Base-by-base conservation (phyloP, 768 basidiomycete species). In the Naganishia antarctica region DNA sequence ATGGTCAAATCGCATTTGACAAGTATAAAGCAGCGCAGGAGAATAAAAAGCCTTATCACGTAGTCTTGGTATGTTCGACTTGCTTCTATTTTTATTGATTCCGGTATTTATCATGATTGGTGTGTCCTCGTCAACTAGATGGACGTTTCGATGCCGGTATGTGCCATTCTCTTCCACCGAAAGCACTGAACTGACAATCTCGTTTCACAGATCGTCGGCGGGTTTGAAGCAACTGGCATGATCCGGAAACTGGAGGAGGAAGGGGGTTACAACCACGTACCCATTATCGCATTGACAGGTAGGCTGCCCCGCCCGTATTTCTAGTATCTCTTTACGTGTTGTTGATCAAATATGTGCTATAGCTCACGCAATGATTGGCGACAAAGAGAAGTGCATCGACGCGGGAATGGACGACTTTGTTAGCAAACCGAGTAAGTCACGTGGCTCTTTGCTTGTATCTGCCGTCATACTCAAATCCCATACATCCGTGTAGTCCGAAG, bases 191-290 rank as follows among this genome's bases (percentile, higher is more conserved):
- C 23, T 34, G 26, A 23, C 61, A 41, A 41, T 45, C 15, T 32
- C 70, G 6, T 12, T 93, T 94, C 18, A 91, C 91, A 92, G 6
- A 87, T 93, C 78, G 97, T 98, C 91, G 92, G 93, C 53, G 93
- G 94, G 68, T 91, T 94, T 86, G 93, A 99, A 78, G 91, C 94
- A 1, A 99, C 96, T 0, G 87, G 91, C 68, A 81, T 90, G 63
- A 96, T 97, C 66, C 85, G 94, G 58, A 83, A 84, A 40, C 90
- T 86, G 73, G 94, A 98, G 80, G 79, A 82, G 74, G 82, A 86
- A 67, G 85, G 85, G 68, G 82, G 84, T 8, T 80, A 91, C 31
- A 74, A 84, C 16, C 83, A 86, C 1, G 90, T 86, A 6, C 94
- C 96, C 0, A 98, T 99, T 70, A 91, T 98, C 71, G 96, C 96